Base-by-base conservation (phyloP, 2,329 filamentous ascomycete genomes). In the Fusarium tuaranense region DNA sequence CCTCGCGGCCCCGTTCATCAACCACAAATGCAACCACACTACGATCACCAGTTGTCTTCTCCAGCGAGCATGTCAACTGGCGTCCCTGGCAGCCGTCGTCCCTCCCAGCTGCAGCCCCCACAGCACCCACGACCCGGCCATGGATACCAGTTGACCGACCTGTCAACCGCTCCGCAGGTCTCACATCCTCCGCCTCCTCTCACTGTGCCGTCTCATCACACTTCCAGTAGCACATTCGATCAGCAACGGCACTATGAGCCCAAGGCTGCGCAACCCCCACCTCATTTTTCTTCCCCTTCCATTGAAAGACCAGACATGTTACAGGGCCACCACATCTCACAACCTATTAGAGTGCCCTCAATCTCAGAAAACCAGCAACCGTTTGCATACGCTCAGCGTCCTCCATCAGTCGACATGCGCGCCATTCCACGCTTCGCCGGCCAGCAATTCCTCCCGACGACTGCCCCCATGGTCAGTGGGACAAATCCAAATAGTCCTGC, bases 31-130 rank as follows among this genome's bases (percentile, higher is more conserved):
- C 78, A 76, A 53, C 74, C 76, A 48, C 80, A 77, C 18, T 78
- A 83, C 57, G 61, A 69, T 36, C 63, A 75, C 27, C 78, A 76
- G 59, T 69, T 80, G 7, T 81, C 80, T 59, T 73, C 80, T 38
- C 77, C 79, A 5, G 71, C 76, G 22, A 72, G 70, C 48, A 64
- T 81, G 39, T 65, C 78, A 51, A 70, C 73, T 16, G 77, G 72
- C 59, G 58, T 53, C n/a, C 74, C 69, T 68, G 67, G 44, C 51
- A 34, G 61, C 59, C 65, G 58, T 69, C 66, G 67, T 57, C 63
- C 65, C 46, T 70, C 70, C 27, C 74, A 73, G 38, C 39, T 58
- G 25, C 71, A 68, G 38, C 39, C 71, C 51, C 67, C 64, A 39
- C 74, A 72, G 2, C 57, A 70, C 62, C 60, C 51, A 32, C 65